Base-by-base conservation (phyloP, 176 grass and related monocot species). In the Juncus effusus region DNA sequence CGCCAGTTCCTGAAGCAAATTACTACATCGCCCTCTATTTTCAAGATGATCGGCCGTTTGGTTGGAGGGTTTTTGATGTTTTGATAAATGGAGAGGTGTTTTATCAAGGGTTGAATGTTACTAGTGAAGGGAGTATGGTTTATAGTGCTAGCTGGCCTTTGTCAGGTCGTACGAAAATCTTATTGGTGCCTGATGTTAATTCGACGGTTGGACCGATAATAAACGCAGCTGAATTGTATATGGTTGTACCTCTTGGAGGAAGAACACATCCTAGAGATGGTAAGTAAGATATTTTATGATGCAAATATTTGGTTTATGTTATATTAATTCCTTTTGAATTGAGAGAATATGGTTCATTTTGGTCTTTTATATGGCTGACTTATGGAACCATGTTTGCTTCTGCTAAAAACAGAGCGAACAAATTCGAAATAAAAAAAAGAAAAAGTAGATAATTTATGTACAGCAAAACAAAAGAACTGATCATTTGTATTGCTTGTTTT, bases 11-110 rank as follows among this genome's bases (percentile, higher is more conserved):
- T 14, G 19, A 42, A 3, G 85, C 94, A 14, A 89, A 7, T 68
- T 97, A 97, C 83, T 92, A 92, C 71, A 36, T 97, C 12, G 85
- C 85, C 3, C 85, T 97, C 28, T 97, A 97, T 80, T 89, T 97
- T 57, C 94, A 92, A 74, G 88, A 97, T 57, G 83, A 84, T 79
- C 77, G 94, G 5, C 70, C 74, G 0, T 75, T 86, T 54, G 86
- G 83, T 63, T 89, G 80, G 94, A 78, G 94, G 16, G 75, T 82
- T 2, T 92, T 97, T 74, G 75, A 97, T 74, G 82, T 97, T 68
- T 39, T 65, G 1, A 53, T 92, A 76, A 97, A 97, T 54, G 83
- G 88, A 13, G 5, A 65, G 56, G 19, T 63, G 1, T 99, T 99
- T 81, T 89, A 84, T 50, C 44, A 79, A 10, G 76, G 83, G n/a